A percentile compares a stretch with the other conserved stretches of the same genome.
Evolutionary conservation across 2,329 filamentous ascomycete species (phyloP).

Genomic region (Dendryphion nanum): DNA sequence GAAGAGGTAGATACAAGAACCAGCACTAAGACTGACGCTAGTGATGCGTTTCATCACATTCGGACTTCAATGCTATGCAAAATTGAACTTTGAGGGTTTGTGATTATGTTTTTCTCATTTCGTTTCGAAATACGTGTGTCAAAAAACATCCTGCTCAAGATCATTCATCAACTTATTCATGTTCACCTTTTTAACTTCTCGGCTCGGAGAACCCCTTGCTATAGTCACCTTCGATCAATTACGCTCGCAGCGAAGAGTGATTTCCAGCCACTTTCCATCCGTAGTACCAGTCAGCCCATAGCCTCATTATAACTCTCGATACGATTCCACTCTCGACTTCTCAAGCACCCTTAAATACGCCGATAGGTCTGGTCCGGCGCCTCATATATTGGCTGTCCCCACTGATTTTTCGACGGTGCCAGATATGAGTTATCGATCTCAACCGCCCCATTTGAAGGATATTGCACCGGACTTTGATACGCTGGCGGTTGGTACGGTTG

Average conservation of each 20-base stretch:
- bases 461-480: no score
- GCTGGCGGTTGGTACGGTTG: conserved; percentile 7
- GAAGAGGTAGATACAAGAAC: no score
- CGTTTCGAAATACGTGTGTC: no score
- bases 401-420: conserved; percentile 9
- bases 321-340: no score
- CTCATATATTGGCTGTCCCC: conserved; percentile 13
- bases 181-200: neutral
- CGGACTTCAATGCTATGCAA: neutral
- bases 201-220: neutral
- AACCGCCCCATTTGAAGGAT: conserved; percentile 6
- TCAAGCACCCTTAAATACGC: no score
- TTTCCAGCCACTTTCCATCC: neutral
- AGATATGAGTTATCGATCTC: conserved; percentile 12
- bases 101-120: no score
- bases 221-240: neutral
- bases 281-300: neutral
- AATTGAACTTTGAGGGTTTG: no score
- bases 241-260: neutral
- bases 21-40: no score
- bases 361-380: conserved; percentile 7
- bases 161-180: neutral
- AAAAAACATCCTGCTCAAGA: no score
- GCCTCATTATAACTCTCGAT: neutral
- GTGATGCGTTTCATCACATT: neutral